These are phyloP conservation scores for Colletotrichum sansevieriae DNA, from an alignment of 2,329 filamentous ascomycete species.

Conservation along the genomic window DNA sequence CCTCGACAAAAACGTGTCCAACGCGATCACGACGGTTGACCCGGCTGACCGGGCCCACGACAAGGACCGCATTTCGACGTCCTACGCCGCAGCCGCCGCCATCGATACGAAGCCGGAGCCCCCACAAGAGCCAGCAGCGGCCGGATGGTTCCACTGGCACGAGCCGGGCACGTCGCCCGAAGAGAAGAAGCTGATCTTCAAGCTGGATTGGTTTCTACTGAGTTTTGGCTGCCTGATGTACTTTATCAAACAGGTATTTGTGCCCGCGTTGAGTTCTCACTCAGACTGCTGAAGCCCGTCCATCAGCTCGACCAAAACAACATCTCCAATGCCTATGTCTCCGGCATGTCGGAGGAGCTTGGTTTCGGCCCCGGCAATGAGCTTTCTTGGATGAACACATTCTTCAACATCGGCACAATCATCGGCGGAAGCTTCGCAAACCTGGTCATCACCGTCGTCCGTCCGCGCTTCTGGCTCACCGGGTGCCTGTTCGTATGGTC, in stretches of 20 bases:
- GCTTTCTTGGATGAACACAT: constrained; percentile 60
- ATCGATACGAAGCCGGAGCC: constrained; percentile 32
- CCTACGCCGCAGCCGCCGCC: constrained; percentile 10
- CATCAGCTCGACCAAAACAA: constrained; percentile 57
- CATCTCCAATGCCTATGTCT: constrained; percentile 62
- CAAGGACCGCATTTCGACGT: constrained; percentile 31
- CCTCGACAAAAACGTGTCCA: constrained; percentile 23
- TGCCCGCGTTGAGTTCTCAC: neutral
- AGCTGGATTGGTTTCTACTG: constrained; percentile 63
- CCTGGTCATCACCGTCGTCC: constrained; percentile 58
- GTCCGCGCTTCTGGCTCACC: constrained; percentile 57
- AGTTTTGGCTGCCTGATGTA: constrained; percentile 58
- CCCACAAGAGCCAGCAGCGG: constrained; percentile 34
- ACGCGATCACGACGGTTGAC: constrained; percentile 13
- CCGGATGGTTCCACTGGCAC: constrained; percentile 57
- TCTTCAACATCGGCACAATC: constrained; percentile 61
- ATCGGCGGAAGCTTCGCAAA: constrained; percentile 59
- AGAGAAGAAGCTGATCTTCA: constrained; percentile 61
- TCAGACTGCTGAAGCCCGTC: too few relatives aligned
- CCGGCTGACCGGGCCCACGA: constrained; percentile 17
- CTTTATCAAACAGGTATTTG: constrained; percentile 55
- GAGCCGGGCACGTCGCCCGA: constrained; percentile 54
- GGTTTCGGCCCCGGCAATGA: constrained; percentile 56
- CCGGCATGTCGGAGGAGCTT: constrained; percentile 62
- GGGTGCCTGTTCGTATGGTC: constrained; percentile 54